Evolutionary conservation across 371 early-diverging fungal species (phyloP), one percentile per base, ranked within the genome.

Genomic region (Sporodiniella umbellata): DNA sequence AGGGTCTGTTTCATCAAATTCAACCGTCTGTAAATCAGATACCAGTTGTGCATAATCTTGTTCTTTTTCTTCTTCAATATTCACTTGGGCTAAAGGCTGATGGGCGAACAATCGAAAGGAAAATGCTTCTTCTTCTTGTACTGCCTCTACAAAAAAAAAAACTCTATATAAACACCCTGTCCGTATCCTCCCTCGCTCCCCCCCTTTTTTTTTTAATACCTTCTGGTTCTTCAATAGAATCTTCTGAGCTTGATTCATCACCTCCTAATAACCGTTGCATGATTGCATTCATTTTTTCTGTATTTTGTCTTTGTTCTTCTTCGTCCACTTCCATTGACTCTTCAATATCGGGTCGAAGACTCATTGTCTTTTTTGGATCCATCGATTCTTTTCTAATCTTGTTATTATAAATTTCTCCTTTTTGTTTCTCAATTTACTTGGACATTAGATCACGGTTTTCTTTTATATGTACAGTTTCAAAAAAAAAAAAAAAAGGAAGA

Each of bases 1-100:
- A 11, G 70, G 66, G 40, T 69, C 68, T n/a, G 42, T 60, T 48
- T 75, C 72, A 21, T 75, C 72, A 45, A 65, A 63, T 21, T 73
- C 74, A 0, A 48, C 42, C 48, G 62, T 70, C 38, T 65, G 62
- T 18, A 56, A 53, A 11, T 62, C 55, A n/a, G 66, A 54, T 30
- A 43, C 45, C 25, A 60, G 54, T 18, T 67, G 45, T 33, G 49
- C 42, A 21, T 61, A 53, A 35, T 56, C 60, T 6, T 57, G 44
- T 24, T 58, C 50, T 18, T 66, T 62, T 22, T 45, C 50, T 21
- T 62, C 70, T 4, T 50, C 52, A 42, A 75, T 62, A 21, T 47
- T 62, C 0, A 75, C 68, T 26, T 59, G 55, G 1, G 72, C 48
- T 30, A 71, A 60, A 1, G 72, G 61, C 25, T 61, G 54, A 30